Conservation (phyloP, 306 rosid species). For the Prunus dulcis region DNA sequence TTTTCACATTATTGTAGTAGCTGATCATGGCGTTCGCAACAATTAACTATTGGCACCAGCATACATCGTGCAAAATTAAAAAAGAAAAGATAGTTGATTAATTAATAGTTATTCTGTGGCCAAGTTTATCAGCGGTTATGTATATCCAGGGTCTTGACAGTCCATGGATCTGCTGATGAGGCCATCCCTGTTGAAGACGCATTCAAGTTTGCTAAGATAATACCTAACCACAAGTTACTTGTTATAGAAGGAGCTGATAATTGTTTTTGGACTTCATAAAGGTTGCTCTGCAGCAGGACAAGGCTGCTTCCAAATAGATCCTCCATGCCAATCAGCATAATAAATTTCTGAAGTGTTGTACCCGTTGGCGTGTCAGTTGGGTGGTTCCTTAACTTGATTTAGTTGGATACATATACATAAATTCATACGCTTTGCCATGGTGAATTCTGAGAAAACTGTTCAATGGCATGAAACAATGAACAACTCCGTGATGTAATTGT, state of each 20-base stretch:
- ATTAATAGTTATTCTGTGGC: too few relatives aligned
- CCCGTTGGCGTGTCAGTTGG: too few relatives aligned
- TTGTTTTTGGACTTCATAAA: slow-evolving; percentile 39
- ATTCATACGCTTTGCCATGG: not conserved
- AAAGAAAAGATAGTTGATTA: too few relatives aligned
- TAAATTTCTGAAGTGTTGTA: too few relatives aligned
- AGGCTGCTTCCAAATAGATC: slow-evolving; percentile 14
- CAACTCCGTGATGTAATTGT: not conserved
- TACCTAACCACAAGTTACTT: slow-evolving; percentile 68
- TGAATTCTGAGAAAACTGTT: not conserved
- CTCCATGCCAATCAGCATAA: too few relatives aligned
- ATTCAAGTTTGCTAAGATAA: slow-evolving; percentile 55
- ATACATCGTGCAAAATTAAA: too few relatives aligned
- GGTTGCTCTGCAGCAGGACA: slow-evolving; percentile 38
- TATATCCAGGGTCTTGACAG: slow-evolving; percentile 56
- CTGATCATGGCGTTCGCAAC: too few relatives aligned
- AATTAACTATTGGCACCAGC: too few relatives aligned
- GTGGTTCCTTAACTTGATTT: too few relatives aligned
- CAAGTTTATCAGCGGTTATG: not conserved
- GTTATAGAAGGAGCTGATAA: slow-evolving; percentile 65
- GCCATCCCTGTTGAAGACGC: slow-evolving; percentile 60
- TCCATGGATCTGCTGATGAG: slow-evolving; percentile 64
- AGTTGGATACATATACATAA: not conserved
- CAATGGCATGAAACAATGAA: not conserved
- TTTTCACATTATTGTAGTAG: too few relatives aligned